A percentile compares a stretch with the other conserved stretches of the same genome.
Evolutionary conservation across 192 early-diverging fungal species (phyloP).

Genomic region (Gamsiella multidivaricata): DNA sequence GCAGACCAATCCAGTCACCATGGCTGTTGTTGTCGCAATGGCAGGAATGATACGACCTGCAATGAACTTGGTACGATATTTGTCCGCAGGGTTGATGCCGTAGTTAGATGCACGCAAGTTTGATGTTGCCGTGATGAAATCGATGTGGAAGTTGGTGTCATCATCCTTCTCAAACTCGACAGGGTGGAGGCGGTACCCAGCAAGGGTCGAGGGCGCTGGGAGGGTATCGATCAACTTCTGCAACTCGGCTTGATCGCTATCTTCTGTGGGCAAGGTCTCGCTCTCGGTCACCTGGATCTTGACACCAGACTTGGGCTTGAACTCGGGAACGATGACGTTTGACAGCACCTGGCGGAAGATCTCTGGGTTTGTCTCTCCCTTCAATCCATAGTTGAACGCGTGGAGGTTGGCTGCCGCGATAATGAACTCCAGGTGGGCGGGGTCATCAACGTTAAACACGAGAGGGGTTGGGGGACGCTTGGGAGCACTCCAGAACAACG

Average conservation of each 20-base stretch:
- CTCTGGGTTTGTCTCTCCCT: conserved; percentile 80
- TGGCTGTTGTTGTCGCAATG: conserved; percentile 94
- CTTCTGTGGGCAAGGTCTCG: conserved; percentile 68
- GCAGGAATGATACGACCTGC: conserved; percentile 93
- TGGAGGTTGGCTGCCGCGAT: conserved; percentile 92
- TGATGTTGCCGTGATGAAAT: conserved; percentile 97
- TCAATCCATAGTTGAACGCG: conserved; percentile 96
- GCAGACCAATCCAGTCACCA: conserved; percentile 97
- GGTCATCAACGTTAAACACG: conserved; percentile 81
- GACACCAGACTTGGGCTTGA: conserved; percentile 90
- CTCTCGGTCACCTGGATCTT: conserved; percentile 96
- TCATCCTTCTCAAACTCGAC: conserved; percentile 99
- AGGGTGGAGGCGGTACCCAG: conserved; percentile 87
- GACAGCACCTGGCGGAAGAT: conserved; percentile 72
- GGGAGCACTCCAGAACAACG: conserved; percentile 96
- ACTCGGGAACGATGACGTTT: conserved; percentile 79
- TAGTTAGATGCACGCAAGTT: conserved; percentile 93
- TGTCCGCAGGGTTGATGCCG: conserved; percentile 76
- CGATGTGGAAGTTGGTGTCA: conserved; percentile 99
- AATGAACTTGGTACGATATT: conserved; percentile 88
- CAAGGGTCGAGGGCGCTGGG: conserved; percentile 82
- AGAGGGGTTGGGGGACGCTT: conserved; percentile 93
- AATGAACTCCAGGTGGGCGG: conserved; percentile 90
- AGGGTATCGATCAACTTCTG: conserved; percentile 75
- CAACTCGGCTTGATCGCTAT: conserved; percentile 67